These are phyloP conservation scores for Epichloe gansuensis DNA, from an alignment of 2,329 filamentous ascomycete genomes.

Conservation along the genomic window DNA sequence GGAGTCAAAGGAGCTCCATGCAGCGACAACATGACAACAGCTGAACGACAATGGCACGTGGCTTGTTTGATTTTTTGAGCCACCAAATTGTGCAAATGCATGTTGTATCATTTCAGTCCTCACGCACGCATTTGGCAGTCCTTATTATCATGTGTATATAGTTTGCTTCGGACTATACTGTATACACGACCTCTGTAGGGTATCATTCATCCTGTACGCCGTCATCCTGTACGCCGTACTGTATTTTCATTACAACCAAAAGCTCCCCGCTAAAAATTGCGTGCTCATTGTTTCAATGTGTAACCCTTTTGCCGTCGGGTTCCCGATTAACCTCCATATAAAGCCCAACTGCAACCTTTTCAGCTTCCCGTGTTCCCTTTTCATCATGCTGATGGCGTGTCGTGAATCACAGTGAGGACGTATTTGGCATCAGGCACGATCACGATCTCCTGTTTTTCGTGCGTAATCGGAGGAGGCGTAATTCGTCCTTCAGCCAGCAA, in stretches of 20 bases:
- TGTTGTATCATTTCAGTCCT: too few species aligned
- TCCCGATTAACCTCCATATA: not conserved
- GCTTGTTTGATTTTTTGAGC: too few species aligned
- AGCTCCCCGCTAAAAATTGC: not conserved
- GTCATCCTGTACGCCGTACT: constrained; percentile 6
- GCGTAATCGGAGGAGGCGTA: constrained; percentile 62
- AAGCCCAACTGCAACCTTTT: not conserved
- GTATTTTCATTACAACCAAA: not conserved
- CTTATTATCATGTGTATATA: not conserved
- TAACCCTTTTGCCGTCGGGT: not conserved
- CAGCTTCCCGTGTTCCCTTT: not conserved
- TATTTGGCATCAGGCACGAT: constrained; percentile 74
- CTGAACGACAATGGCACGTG: too few species aligned
- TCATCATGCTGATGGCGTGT: constrained; percentile 56
- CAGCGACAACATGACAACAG: too few species aligned
- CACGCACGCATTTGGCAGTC: not conserved
- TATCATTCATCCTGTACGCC: constrained; percentile 7
- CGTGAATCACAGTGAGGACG: constrained; percentile 67
- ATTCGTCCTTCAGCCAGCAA: constrained; percentile 45
- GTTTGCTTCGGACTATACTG: not conserved
- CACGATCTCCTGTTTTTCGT: constrained; percentile 80
- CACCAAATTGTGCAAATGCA: too few species aligned
- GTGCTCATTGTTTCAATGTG: not conserved
- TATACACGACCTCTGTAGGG: constrained; percentile 1
- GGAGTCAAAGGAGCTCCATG: not conserved